Evolutionary conservation across 1,139 yeast species (phyloP), one percentile per base, ranked within the genome.

Genomic region (Yamadazyma songkhlaensis): DNA sequence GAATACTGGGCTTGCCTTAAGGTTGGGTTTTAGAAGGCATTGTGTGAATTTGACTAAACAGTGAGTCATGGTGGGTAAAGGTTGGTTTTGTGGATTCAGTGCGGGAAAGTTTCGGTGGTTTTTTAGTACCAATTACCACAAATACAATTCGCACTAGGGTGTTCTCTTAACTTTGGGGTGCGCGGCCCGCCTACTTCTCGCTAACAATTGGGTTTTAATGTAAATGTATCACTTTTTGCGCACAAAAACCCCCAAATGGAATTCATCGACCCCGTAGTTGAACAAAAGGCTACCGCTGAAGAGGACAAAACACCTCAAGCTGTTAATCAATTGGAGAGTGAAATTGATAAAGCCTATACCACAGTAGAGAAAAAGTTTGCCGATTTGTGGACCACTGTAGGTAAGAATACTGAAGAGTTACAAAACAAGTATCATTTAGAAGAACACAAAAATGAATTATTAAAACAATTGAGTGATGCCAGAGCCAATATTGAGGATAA

Each of bases 291-390:
- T 30, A 13, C 30, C 9, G 24, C 29, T 11, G 39, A 38, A 23
- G 44, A 44, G 32, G 50, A 47, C 13, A 67, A 62, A 38, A 71
- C 80, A 0, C 78, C 75, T 36, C 64, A 74, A 45, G 62, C 68
- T 4, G 74, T 79, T 10, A 71, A 64, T 26, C 63, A 67, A 38
- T 55, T 80, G 12, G 85, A 79, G 47, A 51, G 55, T 9, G 79
- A 73, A 43, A 76, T 80, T 34, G 84, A 77, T 45, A 61, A 71
- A 36, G 75, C 77, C 2, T 78, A 76, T 55, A 50, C 62, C 12
- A 53, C 61, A 23, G 60, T 77, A 31, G 79, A 74, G 47, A 51
- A 59, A 23, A 62, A 63, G 38, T 67, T 78, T 31, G 59, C 64
- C 23, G 55, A 54, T 15, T 54, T 69, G 32, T 68, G 74, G 74